phyloP scores from a whole-genome alignment of 352 stramenopile species.

The Vaucheria bursata region DNA sequence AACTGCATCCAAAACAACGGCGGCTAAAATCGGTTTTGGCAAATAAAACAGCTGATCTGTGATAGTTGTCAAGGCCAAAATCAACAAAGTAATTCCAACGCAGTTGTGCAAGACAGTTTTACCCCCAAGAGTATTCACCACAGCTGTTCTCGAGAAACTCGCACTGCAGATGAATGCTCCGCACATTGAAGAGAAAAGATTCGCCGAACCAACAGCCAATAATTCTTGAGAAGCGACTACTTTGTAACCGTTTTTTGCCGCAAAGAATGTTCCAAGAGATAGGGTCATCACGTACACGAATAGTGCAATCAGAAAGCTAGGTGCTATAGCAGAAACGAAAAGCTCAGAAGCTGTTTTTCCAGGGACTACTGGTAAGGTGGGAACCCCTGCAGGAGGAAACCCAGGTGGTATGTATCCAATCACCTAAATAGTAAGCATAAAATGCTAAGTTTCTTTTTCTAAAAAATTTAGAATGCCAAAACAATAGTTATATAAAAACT shows the following conservation, averaged over 20 bases:
- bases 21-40: not conserved
- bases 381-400: not conserved
- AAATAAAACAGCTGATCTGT: constrained; percentile 68
- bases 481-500: too few species aligned
- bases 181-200: constrained; percentile 73
- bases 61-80: constrained; percentile 72
- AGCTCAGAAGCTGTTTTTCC: not conserved
- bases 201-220: constrained; percentile 75
- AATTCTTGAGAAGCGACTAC: constrained; percentile 44
- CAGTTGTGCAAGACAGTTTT: constrained; percentile 71
- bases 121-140: constrained; percentile 74
- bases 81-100: constrained; percentile 70
- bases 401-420: not conserved
- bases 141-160: constrained; percentile 74
- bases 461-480: too few species aligned
- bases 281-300: constrained; percentile 4
- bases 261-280: constrained; percentile 1
- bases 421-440: not conserved
- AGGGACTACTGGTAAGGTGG: not conserved
- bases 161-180: constrained; percentile 74
- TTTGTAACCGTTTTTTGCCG: constrained; percentile 5
- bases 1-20: not conserved
- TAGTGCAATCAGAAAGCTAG: not conserved
- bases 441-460: not conserved
- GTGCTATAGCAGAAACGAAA: not conserved